These are phyloP conservation scores for Vitis hybrid DNA, from an alignment of 177 flowering plant species.

Conservation along the genomic window DNA sequence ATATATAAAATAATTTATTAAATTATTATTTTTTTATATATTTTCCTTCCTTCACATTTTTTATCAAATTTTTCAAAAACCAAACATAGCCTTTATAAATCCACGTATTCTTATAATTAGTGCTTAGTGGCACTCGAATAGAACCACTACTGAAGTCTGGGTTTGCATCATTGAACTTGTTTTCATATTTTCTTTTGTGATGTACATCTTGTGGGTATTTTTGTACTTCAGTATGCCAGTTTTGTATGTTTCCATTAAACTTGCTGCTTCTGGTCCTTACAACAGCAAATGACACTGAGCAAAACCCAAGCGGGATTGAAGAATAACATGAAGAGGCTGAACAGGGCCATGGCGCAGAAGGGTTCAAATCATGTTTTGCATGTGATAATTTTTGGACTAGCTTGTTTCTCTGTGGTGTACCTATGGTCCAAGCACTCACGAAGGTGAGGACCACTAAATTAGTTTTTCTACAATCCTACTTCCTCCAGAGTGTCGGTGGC, in stretches of 20 bases:
- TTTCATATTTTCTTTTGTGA: no score
- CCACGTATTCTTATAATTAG: no score
- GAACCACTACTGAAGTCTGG: neutral
- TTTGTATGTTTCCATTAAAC: no score
- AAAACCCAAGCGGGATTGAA: constrained; percentile 84
- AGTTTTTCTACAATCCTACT: no score
- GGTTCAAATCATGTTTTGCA: constrained; percentile 73
- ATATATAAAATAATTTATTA: no score
- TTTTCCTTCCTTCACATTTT: neutral
- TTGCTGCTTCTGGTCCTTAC: constrained; percentile 5
- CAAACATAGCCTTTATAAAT: no score
- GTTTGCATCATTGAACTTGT: no score
- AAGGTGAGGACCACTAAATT: constrained; percentile 29
- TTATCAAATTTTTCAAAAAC: no score
- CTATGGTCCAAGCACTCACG: constrained; percentile 56
- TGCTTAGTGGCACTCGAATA: no score
- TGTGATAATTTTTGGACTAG: constrained; percentile 61
- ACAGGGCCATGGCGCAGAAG: constrained; percentile 53
- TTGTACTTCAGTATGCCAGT: no score
- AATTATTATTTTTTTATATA: neutral
- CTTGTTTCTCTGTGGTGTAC: constrained; percentile 49
- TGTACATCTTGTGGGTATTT: no score
- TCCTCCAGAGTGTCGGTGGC: no score
- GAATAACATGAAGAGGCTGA: constrained; percentile 74
- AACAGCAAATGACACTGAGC: constrained; percentile 75